Percentiles rank a stretch among this genome's conserved stretches.
Conservation (phyloP, 1,139 yeast species). For the Hyphopichia khmerensis region DNA sequence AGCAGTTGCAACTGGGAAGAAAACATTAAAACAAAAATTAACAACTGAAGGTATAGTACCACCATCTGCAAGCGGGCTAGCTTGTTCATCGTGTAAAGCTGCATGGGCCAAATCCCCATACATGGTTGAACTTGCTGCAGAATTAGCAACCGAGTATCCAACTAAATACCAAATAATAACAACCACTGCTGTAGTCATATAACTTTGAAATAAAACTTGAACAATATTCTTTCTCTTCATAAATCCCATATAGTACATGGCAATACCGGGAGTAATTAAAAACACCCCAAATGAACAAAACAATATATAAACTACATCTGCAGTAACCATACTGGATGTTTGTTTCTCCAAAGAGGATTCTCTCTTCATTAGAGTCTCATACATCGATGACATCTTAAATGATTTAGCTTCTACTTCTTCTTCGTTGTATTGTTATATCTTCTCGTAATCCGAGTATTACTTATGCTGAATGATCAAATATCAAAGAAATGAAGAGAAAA, state of each 20-base stretch:
- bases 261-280: slow-evolving; percentile 46
- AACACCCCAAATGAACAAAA: slow-evolving; percentile 41
- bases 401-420: too few relatives aligned
- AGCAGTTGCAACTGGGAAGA: slow-evolving; percentile 48
- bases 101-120: slow-evolving; percentile 39
- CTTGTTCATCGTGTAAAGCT: slow-evolving; percentile 36
- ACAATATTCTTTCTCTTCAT: slow-evolving; percentile 35
- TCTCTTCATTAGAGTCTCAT: not conserved
- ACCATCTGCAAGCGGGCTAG: slow-evolving; percentile 37
- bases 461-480: too few relatives aligned
- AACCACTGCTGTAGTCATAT: slow-evolving; percentile 36
- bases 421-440: too few relatives aligned
- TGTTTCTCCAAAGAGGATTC: slow-evolving; percentile 5
- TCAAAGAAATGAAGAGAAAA: too few relatives aligned
- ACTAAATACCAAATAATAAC: slow-evolving; percentile 43
- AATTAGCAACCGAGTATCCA: slow-evolving; percentile 44
- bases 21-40: slow-evolving; percentile 40
- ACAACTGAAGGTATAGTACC: slow-evolving; percentile 40
- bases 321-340: slow-evolving; percentile 11
- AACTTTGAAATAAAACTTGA: slow-evolving; percentile 40
- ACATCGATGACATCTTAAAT: not conserved
- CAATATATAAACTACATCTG: slow-evolving; percentile 38
- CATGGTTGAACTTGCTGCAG: slow-evolving; percentile 33
- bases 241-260: slow-evolving; percentile 41
- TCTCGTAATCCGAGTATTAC: too few relatives aligned